Evolutionary conservation across 202 grass and related monocot genomes (phyloP).

Genomic region (Panicum hallii): DNA sequence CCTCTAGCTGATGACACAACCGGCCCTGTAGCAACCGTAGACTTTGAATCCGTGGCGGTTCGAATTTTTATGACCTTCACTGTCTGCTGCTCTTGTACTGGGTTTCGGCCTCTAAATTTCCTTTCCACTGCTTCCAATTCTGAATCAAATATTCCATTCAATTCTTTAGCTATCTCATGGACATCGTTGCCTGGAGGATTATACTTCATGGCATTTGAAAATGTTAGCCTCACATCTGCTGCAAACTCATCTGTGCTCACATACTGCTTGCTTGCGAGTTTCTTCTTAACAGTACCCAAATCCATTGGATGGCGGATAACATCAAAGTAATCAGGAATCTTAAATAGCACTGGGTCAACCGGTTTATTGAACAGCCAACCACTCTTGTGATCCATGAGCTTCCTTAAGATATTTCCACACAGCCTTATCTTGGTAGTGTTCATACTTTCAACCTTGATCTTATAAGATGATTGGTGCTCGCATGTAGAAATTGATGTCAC

Average conservation of each 20-base stretch:
- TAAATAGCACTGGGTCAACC: conserved; percentile 71
- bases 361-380: conserved; percentile 82
- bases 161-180: conserved; percentile 65
- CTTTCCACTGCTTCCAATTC: conserved; percentile 72
- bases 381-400: conserved; percentile 65
- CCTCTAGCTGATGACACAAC: conserved; percentile 5
- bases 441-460: conserved; percentile 59
- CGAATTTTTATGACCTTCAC: conserved; percentile 44
- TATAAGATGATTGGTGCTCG: conserved; percentile 30
- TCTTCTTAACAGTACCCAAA: conserved; percentile 78
- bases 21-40: background rate
- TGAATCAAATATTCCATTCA: conserved; percentile 70
- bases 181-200: conserved; percentile 84
- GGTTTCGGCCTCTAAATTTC: conserved; percentile 55
- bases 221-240: conserved; percentile 84
- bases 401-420: conserved; percentile 62
- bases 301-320: conserved; percentile 90
- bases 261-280: conserved; percentile 66
- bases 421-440: conserved; percentile 58
- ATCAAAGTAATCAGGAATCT: conserved; percentile 85
- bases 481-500: conserved; percentile 43
- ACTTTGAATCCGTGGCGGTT: conserved; percentile 20
- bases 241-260: conserved; percentile 60
- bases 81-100: conserved; percentile 13
- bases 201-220: conserved; percentile 92